Conservation (phyloP, 768 basidiomycete genomes). For the Cantharellus cinnabarinus region DNA sequence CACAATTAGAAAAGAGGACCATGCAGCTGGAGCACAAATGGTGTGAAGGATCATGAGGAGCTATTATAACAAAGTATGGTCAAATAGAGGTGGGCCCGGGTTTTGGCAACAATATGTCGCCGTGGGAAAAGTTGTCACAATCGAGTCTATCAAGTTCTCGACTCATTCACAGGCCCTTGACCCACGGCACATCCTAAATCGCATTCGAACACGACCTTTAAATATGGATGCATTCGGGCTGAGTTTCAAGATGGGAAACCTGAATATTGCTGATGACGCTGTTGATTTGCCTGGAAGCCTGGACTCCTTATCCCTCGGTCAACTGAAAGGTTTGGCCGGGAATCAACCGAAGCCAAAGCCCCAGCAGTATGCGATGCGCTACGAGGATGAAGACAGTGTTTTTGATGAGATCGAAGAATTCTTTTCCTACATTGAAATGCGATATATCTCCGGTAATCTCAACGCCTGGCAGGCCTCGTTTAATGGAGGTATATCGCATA, state of each 20-base stretch:
- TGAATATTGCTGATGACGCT: background rate
- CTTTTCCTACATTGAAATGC: conserved; percentile 91
- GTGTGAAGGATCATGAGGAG: too few species aligned
- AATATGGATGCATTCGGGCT: background rate
- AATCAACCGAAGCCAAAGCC: conserved; percentile 10
- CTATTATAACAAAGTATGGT: too few species aligned
- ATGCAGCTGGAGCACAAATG: too few species aligned
- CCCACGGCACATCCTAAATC: background rate
- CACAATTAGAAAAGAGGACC: too few species aligned
- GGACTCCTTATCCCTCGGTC: conserved; percentile 16
- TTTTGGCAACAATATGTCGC: too few species aligned
- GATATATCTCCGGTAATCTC: conserved; percentile 70
- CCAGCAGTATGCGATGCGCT: conserved; percentile 15
- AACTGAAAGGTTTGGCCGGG: conserved; percentile 13
- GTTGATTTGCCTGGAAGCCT: background rate
- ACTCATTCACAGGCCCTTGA: background rate
- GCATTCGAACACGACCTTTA: background rate
- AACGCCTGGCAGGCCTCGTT: conserved; percentile 79
- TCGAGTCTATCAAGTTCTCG: background rate
- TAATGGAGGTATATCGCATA: conserved; percentile 35
- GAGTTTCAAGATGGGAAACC: background rate
- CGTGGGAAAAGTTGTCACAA: too few species aligned
- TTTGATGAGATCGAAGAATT: conserved; percentile 96
- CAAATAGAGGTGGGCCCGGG: too few species aligned
- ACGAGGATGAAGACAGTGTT: conserved; percentile 90